These are phyloP conservation scores for Thielaviopsis punctulata DNA, from an alignment of 2,329 filamentous ascomycete species.

Conservation along the genomic window DNA sequence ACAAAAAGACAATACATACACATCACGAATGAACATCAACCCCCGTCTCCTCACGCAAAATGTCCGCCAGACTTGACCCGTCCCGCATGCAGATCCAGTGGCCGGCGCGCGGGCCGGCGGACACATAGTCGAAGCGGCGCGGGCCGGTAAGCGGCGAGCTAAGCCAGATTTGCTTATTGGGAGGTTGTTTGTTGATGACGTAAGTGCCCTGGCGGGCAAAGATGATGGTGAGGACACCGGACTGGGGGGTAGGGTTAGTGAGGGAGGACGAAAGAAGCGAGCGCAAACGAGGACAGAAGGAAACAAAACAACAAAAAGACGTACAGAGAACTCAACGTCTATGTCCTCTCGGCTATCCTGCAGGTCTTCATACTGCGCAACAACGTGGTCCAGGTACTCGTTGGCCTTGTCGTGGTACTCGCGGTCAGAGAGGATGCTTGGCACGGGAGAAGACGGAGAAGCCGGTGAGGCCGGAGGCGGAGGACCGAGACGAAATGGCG, in stretches of 20 bases:
- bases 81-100: constrained; percentile 84
- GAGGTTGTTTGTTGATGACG: constrained; percentile 95
- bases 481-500: background rate
- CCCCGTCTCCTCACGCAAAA: constrained; percentile 62
- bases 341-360: constrained; percentile 59
- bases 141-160: constrained; percentile 81
- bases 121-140: constrained; percentile 83
- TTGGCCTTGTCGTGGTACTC: constrained; percentile 69
- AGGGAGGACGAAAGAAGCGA: background rate
- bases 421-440: constrained; percentile 27
- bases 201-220: constrained; percentile 61
- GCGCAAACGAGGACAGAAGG: background rate
- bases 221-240: constrained; percentile 66
- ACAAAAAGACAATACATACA: too few relatives aligned
- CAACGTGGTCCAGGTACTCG: constrained; percentile 45
- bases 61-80: constrained; percentile 52
- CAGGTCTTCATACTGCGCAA: constrained; percentile 48
- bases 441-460: too few relatives aligned
- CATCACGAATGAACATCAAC: constrained; percentile 32
- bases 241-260: constrained; percentile 30
- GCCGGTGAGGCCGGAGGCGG: too few relatives aligned
- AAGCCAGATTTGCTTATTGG: constrained; percentile 95
- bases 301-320: constrained; percentile 23
- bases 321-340: constrained; percentile 78
- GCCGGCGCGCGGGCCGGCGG: constrained; percentile 47